Base-by-base conservation (phyloP, 192 early-diverging fungal species). In the Backusella australiensis region DNA sequence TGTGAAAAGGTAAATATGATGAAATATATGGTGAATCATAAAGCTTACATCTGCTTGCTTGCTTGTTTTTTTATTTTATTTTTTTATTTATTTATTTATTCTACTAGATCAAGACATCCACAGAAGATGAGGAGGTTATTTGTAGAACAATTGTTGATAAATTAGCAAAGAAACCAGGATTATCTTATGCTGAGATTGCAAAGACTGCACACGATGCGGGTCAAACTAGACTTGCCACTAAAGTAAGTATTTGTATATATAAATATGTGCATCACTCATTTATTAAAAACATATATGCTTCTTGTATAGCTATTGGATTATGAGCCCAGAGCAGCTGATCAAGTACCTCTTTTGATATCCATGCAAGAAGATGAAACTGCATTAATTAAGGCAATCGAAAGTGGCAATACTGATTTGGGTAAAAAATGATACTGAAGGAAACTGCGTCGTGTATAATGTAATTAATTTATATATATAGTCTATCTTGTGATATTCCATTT, bases 401-500 rank as follows among this genome's bases (percentile, higher is more conserved):
- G 96, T 79, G 95, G 97, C 0, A 96, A 99, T 69, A 94, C 95
- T 8, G 97, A 99, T 84, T 88, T 99, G 19, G 90, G 92, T 94
- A 78, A 71, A 26, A 35, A 12, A 67, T 34, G 34, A 17, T 5
- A n/a, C 7, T 35, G 0, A 35, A 17, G 6, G 19, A 12, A 11
- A 19, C 29, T 17, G 14, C 21, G 2, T 44, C 35, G 21, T 39
- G 44, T 53, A 11, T 35, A 29, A 26, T 26, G 11, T 26, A 41
- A 11, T 39, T 38, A 44, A 17, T 44, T 17, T 44, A 44, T 8
- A 74, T 21, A 19, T 67, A 23, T 52, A 87, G 96, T 97, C 0
- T 97, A 98, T 75, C 89, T 96, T 72, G 96, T 96, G 2, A 84
- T 99, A 0, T 88, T 99, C 72, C 92, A 97, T 77, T 82, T 97